Evolutionary conservation across 495 filamentous ascomycete genomes (phyloP), one percentile per base, ranked within the genome.

Genomic region (Pseudoneurospora amorphoporcata): DNA sequence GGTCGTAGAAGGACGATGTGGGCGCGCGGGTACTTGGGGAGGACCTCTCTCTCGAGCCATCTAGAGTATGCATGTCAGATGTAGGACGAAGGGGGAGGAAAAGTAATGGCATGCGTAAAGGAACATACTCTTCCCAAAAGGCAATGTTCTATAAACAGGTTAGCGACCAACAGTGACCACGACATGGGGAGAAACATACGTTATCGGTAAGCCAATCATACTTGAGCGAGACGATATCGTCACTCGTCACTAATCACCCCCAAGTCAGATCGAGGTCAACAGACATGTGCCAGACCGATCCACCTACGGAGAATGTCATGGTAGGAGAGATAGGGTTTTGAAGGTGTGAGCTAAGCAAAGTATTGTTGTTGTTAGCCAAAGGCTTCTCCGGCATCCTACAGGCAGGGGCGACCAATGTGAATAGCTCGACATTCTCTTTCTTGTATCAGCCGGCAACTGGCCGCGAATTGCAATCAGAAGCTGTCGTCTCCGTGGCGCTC

Each of bases 191-290:
- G 40, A 16, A 72, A 82, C 90, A 72, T 87, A 97, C 94, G 84
- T 97, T 97, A 80, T 99, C 95, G n/a, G 95, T 98, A 68, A 99
- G 85, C 95, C 95, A 99, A 84, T 98, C 96, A 79, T 92, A 85
- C 83, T 92, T 95, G 68, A 99, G 86, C 39, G 90, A 90, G 80
- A 92, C 90, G 73, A 98, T 87, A 81, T 99, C 95, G 77, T 95
- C 93, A 78, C 88, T 81, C 23, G 80, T 83, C 23, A 85, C 80
- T 85, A 71, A 14, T 14, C 29, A 38, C 4, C 42, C 68, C 69
- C 75, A 38, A 78, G 76, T 77, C 19, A 76, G 75, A 14, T 38
- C 32, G 43, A 9, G 12, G 43, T 17, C 58, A 8, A 47, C 61
- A 35, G 47, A 38, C n/a, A 37, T 29, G 12, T 41, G 8, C 23